phyloP scores from a whole-genome alignment of 23 red algal genomes.

The Agarophyton chilense region DNA sequence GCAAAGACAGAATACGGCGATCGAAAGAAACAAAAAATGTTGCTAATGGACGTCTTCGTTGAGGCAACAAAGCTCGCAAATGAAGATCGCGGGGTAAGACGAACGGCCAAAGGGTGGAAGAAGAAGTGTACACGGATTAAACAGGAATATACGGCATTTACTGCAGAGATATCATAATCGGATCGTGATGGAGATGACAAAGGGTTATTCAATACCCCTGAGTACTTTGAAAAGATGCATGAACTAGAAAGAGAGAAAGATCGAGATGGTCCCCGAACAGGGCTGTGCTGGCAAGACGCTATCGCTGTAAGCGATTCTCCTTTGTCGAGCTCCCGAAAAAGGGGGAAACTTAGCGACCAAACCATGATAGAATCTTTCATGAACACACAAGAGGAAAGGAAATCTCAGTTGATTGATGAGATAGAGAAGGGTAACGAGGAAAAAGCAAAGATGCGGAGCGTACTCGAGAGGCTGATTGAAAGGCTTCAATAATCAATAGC shows the following conservation, averaged over 20 bases:
- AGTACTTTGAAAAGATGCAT: constrained; percentile 5
- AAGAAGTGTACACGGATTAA: constrained; percentile 15
- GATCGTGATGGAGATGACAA: constrained; percentile 6
- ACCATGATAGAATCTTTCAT: not conserved
- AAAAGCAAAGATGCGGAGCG: not conserved
- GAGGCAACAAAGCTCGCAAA: not conserved
- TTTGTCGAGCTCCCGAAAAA: not conserved
- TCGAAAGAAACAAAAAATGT: constrained; percentile 10
- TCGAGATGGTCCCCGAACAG: not conserved
- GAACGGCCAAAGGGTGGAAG: not conserved
- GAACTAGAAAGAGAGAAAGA: not conserved
- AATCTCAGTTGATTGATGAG: not conserved
- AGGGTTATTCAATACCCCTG: too few relatives aligned
- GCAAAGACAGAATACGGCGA: constrained; percentile 8
- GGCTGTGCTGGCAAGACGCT: too few relatives aligned
- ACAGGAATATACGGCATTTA: constrained; percentile 2
- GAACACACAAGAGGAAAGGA: not conserved
- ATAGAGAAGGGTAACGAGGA: constrained; percentile 34
- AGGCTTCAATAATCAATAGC: constrained; percentile 1
- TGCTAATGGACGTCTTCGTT: not conserved
- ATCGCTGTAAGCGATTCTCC: not conserved
- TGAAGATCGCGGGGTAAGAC: not conserved
- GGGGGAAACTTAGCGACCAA: not conserved
- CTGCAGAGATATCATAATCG: not conserved
- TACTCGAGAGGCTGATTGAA: not conserved